A percentile compares a stretch with the other conserved stretches of the same genome.
Conservation (phyloP, 2,329 filamentous ascomycete genomes). For the Penicillium nordicum region DNA sequence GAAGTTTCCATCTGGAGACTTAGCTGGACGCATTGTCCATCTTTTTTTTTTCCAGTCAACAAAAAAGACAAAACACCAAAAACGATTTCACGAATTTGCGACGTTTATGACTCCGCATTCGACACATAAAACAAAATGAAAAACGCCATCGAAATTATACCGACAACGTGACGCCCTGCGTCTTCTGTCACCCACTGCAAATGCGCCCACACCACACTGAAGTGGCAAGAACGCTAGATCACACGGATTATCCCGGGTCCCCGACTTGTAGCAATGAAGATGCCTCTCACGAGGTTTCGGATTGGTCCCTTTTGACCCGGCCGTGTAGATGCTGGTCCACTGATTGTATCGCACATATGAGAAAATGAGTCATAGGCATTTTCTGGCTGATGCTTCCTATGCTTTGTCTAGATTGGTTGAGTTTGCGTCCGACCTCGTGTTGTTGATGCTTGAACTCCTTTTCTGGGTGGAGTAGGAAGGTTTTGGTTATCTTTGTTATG, state of each 20-base stretch:
- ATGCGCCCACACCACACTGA: constrained; percentile 16
- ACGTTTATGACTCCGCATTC: constrained; percentile 18
- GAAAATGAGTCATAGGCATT: constrained; percentile 17
- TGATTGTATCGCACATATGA: constrained; percentile 17
- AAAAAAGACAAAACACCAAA: constrained; percentile 15
- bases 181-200: constrained; percentile 7
- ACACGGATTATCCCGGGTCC: constrained; percentile 32
- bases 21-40: not conserved
- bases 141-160: constrained; percentile 14
- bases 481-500: not conserved
- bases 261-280: constrained; percentile 46
- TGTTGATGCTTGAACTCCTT: constrained; percentile 40
- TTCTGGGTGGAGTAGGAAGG: constrained; percentile 5
- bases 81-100: constrained; percentile 17
- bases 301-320: constrained; percentile 41
- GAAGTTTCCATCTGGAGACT: not conserved
- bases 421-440: constrained; percentile 33
- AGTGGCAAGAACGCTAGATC: constrained; percentile 26
- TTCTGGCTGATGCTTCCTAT: constrained; percentile 2
- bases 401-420: constrained; percentile 27
- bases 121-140: constrained; percentile 14
- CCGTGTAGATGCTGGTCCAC: constrained; percentile 30
- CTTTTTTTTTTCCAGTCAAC: constrained; percentile 9
- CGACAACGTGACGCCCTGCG: constrained; percentile 5
- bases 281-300: constrained; percentile 26